Evolutionary conservation across 2,329 filamentous ascomycete genomes (phyloP).

Genomic region (Fusarium tricinctum): DNA sequence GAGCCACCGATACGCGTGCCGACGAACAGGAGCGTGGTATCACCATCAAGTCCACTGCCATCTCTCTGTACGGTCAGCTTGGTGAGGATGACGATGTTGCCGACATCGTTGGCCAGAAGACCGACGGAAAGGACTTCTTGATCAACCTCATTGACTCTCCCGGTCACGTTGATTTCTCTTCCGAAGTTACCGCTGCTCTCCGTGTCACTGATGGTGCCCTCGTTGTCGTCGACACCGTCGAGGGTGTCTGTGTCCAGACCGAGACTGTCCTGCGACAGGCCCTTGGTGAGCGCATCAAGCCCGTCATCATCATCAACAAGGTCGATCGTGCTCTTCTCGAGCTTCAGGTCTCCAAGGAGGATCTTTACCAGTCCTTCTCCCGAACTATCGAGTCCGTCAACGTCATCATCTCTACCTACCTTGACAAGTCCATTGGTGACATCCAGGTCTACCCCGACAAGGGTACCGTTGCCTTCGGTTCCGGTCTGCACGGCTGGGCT

Average conservation of each 20-base stretch:
- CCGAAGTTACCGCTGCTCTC: slow-evolving; percentile 98
- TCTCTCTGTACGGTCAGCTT: slow-evolving; percentile 94
- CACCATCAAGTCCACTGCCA: slow-evolving; percentile 99
- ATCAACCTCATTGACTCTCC: slow-evolving; percentile 99
- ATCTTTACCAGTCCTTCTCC: slow-evolving; percentile 99
- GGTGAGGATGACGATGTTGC: slow-evolving; percentile 87
- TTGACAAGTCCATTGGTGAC: slow-evolving; percentile 96
- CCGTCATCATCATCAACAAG: slow-evolving; percentile 99
- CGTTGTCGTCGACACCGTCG: slow-evolving; percentile 99
- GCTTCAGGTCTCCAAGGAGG: slow-evolving; percentile 98
- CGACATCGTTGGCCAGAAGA: slow-evolving; percentile 91
- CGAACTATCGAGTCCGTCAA: slow-evolving; percentile 99
- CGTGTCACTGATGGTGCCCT: slow-evolving; percentile 99
- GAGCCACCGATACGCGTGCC: slow-evolving; percentile 95
- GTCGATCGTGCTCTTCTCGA: slow-evolving; percentile 99
- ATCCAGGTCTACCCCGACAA: slow-evolving; percentile 98
- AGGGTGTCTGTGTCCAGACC: slow-evolving; percentile 99
- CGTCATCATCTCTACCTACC: slow-evolving; percentile 99
- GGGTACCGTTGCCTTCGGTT: slow-evolving; percentile 98
- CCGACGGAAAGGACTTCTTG: slow-evolving; percentile 95
- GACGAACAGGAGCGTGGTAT: slow-evolving; percentile 99
- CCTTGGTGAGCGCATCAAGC: slow-evolving; percentile 99
- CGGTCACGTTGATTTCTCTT: slow-evolving; percentile 99
- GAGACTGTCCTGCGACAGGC: slow-evolving; percentile 99
- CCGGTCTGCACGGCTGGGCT: slow-evolving; percentile 99